phyloP scores from a whole-genome alignment of 306 rosid genomes.

The Dalbergia cultrata region DNA sequence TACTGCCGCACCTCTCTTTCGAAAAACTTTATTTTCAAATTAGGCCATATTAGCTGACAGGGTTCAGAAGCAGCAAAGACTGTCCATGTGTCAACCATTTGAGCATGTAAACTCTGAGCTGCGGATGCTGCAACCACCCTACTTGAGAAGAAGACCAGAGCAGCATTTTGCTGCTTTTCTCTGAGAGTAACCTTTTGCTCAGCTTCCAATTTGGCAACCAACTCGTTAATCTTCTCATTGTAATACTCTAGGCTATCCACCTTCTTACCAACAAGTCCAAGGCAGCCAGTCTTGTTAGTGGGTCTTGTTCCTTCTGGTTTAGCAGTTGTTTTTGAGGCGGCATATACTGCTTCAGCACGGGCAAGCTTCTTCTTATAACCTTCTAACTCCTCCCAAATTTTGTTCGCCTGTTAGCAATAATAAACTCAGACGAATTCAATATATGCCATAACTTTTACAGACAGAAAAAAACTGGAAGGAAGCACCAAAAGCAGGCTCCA shows the following conservation, averaged over 20 bases:
- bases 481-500: conserved; percentile 22
- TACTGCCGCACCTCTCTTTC: conserved; percentile 73
- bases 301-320: conserved; percentile 85
- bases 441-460: conserved; percentile 10
- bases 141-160: conserved; percentile 75
- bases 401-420: conserved; percentile 68
- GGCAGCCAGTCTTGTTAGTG: conserved; percentile 75
- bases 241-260: conserved; percentile 84
- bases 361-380: conserved; percentile 79
- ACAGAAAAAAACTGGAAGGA: conserved; percentile 1
- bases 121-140: conserved; percentile 87
- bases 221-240: conserved; percentile 67
- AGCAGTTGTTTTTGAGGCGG: conserved; percentile 60
- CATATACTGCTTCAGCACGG: conserved; percentile 75
- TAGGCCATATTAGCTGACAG: conserved; percentile 77
- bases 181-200: conserved; percentile 86
- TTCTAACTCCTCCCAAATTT: conserved; percentile 73
- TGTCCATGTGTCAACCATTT: conserved; percentile 75
- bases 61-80: conserved; percentile 81
- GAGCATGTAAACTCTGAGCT: conserved; percentile 87
- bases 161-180: conserved; percentile 87
- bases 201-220: conserved; percentile 67
- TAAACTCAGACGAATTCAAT: conserved; percentile 31
- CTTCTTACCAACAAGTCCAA: conserved; percentile 78
- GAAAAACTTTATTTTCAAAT: conserved; percentile 72